Evolutionary conservation across 2,329 filamentous ascomycete genomes (phyloP).

Genomic region (Pleoardoris graminearum): DNA sequence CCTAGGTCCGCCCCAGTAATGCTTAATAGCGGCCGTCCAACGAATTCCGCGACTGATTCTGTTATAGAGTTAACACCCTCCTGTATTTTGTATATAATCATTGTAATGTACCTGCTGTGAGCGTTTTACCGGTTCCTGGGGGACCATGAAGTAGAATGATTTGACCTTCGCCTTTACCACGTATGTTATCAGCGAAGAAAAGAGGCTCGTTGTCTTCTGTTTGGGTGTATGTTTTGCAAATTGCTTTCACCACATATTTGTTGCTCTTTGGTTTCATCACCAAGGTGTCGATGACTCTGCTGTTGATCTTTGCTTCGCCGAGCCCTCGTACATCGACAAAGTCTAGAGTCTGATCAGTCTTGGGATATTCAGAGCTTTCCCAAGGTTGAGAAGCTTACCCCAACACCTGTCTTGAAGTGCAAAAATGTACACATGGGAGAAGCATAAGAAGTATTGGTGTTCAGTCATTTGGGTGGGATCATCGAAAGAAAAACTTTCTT

Average conservation of each 20-base stretch:
- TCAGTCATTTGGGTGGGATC: not conserved
- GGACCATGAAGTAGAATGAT: conserved; percentile 70
- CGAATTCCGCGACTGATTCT: conserved; percentile 31
- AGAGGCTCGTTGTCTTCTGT: conserved; percentile 2
- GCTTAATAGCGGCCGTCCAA: conserved; percentile 23
- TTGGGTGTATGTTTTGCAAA: conserved; percentile 11
- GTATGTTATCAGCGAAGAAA: conserved; percentile 14
- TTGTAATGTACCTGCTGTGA: conserved; percentile 50
- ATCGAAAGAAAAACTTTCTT: no score
- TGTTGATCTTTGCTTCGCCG: conserved; percentile 4
- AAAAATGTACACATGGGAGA: conserved; percentile 10
- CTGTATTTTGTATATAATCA: not conserved
- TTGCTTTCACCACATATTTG: conserved; percentile 16
- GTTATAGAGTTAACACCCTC: no score
- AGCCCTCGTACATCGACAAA: conserved; percentile 7
- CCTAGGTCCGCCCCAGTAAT: conserved; percentile 25
- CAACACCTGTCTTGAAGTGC: conserved; percentile 7
- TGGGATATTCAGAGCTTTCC: not conserved
- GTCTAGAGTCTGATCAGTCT: not conserved
- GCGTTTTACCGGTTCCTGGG: conserved; percentile 92
- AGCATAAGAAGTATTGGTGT: not conserved
- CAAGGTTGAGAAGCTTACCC: not conserved
- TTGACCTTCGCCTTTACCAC: conserved; percentile 37
- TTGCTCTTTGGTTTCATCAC: conserved; percentile 13
- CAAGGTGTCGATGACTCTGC: conserved; percentile 6